Evolutionary conservation across 2,329 filamentous ascomycete species (phyloP), one percentile per base, ranked within the genome.

Genomic region (Xylaria sp.): DNA sequence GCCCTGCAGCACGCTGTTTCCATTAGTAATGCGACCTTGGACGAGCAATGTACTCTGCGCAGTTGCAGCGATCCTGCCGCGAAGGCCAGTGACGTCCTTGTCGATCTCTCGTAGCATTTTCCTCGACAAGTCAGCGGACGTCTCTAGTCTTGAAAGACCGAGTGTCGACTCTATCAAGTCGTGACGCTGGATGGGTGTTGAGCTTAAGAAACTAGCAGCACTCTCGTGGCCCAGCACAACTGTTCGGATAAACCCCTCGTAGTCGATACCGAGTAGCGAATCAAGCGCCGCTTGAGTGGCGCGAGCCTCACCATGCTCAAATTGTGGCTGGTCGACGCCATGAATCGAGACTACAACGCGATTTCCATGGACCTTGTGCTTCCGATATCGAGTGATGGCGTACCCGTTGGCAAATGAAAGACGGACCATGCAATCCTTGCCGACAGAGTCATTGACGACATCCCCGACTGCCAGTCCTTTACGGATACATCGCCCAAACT

Each of bases 161-260:
- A 74, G 63, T 18, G 65, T 59, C 7, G 68, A 62, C 60, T 73
- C 67, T 23, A 72, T 71, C 23, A 72, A 55, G n/a, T 71, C 67
- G 9, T 70, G 66, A 52, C 68, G 66, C 60, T 72, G 63, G 2
- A 63, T 34, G 1, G 66, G 54, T 2, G 66, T 69, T 2, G 70
- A 67, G 58, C 63, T 71, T 47, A 74, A 61, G 56, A 74, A 74
- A 39, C 71, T 69, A 2, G 65, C 63, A 11, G 69, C 64, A 35
- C 70, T 71, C 52, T 72, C 70, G 47, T 72, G 69, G 13, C 70
- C 70, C 6, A 73, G 63, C n/a, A 73, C 60, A 1, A 72, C 65
- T 3, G 66, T 72, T 62, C 68, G 66, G n/a, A 70, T 63, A 55
- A 69, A 73, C 3, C 69, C 70, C 2, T 69, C 68, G 53, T 68